Evolutionary conservation across 352 stramenopile genomes (phyloP).

Genomic region (Globisporangium heterothallicum): DNA sequence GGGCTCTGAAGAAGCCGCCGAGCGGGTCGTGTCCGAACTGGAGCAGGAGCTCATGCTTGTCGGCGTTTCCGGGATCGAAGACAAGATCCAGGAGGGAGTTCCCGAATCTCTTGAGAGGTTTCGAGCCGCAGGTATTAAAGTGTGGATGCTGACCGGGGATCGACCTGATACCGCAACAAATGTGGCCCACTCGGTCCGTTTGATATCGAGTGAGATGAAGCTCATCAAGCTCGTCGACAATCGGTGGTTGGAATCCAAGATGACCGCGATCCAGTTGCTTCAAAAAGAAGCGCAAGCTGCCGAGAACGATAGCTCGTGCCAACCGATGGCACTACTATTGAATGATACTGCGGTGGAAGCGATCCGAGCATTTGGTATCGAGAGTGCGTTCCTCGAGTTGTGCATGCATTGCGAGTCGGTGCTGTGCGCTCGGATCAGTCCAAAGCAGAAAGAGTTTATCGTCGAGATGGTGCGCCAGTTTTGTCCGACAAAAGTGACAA

Average conservation of each 20-base stretch:
- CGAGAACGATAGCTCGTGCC: neutral
- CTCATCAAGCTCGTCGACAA: conserved; percentile 35
- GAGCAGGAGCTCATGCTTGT: conserved; percentile 44
- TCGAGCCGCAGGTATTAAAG: conserved; percentile 56
- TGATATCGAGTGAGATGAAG: conserved; percentile 52
- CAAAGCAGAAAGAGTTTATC: conserved; percentile 96
- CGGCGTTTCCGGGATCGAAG: conserved; percentile 57
- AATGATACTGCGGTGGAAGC: conserved; percentile 45
- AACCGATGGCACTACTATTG: conserved; percentile 31
- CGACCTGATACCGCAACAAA: conserved; percentile 61
- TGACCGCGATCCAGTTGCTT: conserved; percentile 19
- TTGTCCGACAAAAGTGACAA: conserved; percentile 48
- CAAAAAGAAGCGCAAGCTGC: conserved; percentile 18
- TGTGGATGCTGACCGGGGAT: conserved; percentile 76
- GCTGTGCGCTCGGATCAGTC: conserved; percentile 94
- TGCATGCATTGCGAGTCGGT: conserved; percentile 89
- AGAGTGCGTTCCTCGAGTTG: conserved; percentile 38
- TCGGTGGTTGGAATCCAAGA: conserved; percentile 17
- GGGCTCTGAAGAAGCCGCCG: conserved; percentile 25
- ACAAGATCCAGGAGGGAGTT: conserved; percentile 59
- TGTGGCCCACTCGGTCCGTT: conserved; percentile 42
- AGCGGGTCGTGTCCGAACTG: conserved; percentile 34
- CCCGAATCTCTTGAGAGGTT: conserved; percentile 55
- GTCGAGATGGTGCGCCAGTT: conserved; percentile 86
- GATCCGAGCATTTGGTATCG: conserved; percentile 26